Percentiles rank a stretch among this genome's conserved stretches.
phyloP scores from a whole-genome alignment of 495 filamentous ascomycete species.

The Cetradonia linearis region DNA sequence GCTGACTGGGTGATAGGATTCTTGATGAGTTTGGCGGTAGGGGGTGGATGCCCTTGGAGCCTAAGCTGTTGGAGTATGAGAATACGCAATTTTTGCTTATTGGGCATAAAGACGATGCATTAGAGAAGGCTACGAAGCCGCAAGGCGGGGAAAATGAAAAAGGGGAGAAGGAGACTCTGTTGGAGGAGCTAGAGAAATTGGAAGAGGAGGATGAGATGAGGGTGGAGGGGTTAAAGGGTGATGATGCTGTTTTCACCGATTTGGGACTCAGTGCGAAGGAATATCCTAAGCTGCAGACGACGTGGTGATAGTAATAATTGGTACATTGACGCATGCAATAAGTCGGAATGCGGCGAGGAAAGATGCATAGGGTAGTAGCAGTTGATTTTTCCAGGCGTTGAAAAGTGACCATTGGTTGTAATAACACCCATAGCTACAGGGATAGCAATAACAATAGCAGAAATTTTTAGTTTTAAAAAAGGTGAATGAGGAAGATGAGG shows the following conservation, averaged over 20 bases:
- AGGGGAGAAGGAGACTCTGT: conserved; percentile 46
- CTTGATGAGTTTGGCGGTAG: conserved; percentile 62
- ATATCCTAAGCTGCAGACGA: conserved; percentile 40
- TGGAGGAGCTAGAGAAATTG: conserved; percentile 47
- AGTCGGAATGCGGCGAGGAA: background rate
- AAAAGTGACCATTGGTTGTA: no score
- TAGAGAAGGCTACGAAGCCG: conserved; percentile 51
- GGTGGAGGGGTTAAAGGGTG: conserved; percentile 43
- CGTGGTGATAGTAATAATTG: conserved; percentile 32
- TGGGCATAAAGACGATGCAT: conserved; percentile 52
- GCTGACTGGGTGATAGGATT: conserved; percentile 33
- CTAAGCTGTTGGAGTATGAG: conserved; percentile 66
- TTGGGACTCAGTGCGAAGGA: conserved; percentile 42
- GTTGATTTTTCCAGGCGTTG: no score
- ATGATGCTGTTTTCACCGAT: conserved; percentile 45
- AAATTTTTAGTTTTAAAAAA: background rate
- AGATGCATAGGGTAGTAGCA: background rate
- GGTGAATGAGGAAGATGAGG: background rate
- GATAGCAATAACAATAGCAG: no score
- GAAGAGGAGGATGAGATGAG: conserved; percentile 54
- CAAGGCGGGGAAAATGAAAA: conserved; percentile 46
- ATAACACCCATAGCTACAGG: no score
- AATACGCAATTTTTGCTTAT: conserved; percentile 77
- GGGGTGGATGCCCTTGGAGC: conserved; percentile 63
- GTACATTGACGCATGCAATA: background rate